A percentile compares a stretch with the other conserved stretches of the same genome.
These are phyloP conservation scores for Bacidia gigantensis DNA, from an alignment of 495 filamentous ascomycete genomes.

Conservation along the genomic window DNA sequence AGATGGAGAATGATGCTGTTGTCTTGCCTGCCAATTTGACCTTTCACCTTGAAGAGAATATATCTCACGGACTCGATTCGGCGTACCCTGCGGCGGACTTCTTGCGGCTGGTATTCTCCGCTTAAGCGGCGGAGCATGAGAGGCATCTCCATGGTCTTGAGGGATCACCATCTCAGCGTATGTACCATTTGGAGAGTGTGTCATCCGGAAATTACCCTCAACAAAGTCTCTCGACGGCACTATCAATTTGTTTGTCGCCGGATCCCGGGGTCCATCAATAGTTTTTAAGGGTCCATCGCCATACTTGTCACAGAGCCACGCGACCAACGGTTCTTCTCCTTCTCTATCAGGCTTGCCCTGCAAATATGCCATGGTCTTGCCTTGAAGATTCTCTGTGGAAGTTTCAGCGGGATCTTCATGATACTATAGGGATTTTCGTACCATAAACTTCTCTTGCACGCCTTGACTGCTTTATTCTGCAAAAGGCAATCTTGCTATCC, in stretches of 20 bases:
- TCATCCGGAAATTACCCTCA: no score
- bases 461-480: neutral
- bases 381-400: neutral
- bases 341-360: neutral
- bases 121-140: neutral
- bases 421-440: neutral
- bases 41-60: no score
- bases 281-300: neutral
- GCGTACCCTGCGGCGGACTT: neutral
- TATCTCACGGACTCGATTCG: no score
- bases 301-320: neutral
- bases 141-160: neutral
- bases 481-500: neutral
- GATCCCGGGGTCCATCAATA: neutral
- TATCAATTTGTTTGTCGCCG: neutral
- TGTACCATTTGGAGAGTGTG: no score
- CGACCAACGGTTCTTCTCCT: neutral
- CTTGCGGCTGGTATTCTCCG: neutral
- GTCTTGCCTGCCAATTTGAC: no score
- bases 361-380: neutral
- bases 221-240: neutral
- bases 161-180: no score
- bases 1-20: no score
- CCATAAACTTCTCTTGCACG: neutral
- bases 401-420: no score